These are phyloP conservation scores for Phalaenopsis equestris DNA, from an alignment of 106 monocot species.

Conservation along the genomic window DNA sequence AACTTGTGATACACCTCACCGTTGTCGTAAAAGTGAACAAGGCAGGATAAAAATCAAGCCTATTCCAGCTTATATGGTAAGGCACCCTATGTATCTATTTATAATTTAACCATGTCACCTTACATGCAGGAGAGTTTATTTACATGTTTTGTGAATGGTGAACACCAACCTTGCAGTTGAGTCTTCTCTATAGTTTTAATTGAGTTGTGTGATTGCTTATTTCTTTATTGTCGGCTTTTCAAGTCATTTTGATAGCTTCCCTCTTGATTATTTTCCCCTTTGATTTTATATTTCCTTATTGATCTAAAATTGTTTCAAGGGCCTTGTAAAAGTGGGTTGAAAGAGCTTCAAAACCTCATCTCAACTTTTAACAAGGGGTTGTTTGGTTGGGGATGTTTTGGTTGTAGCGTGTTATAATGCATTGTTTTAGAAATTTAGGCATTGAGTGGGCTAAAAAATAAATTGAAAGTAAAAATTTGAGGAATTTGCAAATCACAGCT, in stretches of 20 bases:
- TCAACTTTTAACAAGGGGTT: neutral
- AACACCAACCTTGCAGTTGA: neutral
- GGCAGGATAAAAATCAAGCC: constrained; percentile 23
- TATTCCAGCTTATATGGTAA: constrained; percentile 31
- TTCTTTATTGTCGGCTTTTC: neutral
- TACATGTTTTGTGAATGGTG: neutral
- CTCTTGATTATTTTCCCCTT: neutral
- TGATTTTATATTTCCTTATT: neutral
- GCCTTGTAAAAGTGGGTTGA: neutral
- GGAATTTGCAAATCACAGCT: no score
- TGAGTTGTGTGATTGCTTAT: neutral
- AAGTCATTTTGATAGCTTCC: neutral
- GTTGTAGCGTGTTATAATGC: no score
- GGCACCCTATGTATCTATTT: neutral
- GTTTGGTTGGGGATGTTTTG: no score
- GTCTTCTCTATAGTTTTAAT: neutral
- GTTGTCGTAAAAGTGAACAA: constrained; percentile 16
- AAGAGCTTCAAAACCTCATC: neutral
- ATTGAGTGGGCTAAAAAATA: no score
- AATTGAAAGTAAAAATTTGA: no score
- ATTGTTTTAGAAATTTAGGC: no score
- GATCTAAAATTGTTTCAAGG: neutral
- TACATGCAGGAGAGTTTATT: neutral
- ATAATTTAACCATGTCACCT: neutral
- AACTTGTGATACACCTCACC: constrained; percentile 19